phyloP scores from a whole-genome alignment of 2,329 filamentous ascomycete genomes.

The Colletotrichum chrysophilum region DNA sequence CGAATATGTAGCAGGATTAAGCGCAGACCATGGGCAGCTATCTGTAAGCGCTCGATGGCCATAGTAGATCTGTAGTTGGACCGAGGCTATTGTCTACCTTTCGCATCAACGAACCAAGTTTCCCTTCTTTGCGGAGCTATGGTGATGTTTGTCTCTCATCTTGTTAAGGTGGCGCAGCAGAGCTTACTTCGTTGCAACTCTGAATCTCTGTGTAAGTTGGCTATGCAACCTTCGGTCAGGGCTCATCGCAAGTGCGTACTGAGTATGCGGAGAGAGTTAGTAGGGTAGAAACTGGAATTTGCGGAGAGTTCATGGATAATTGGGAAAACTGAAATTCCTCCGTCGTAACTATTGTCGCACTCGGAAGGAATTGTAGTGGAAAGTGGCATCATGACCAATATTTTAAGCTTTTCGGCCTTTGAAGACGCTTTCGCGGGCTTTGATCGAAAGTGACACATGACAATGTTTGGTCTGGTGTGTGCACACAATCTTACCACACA shows the following conservation, averaged over 20 bases:
- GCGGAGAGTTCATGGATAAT: not conserved
- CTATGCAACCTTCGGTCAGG: not conserved
- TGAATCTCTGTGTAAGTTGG: not conserved
- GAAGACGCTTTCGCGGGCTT: constrained; percentile 18
- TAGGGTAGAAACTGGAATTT: not conserved
- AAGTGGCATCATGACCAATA: not conserved
- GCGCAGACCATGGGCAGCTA: not conserved
- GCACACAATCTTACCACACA: not conserved
- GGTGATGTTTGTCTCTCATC: not conserved
- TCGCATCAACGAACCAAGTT: not conserved
- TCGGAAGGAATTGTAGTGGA: not conserved
- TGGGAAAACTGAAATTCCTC: not conserved
- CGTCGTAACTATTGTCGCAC: not conserved
- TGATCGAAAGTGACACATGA: constrained; percentile 20
- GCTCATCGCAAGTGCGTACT: not conserved
- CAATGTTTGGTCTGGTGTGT: constrained; percentile 7
- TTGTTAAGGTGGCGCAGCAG: constrained; percentile 2
- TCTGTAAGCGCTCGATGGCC: not conserved
- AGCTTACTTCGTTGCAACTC: not conserved
- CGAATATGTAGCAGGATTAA: not conserved
- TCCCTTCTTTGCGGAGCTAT: not conserved
- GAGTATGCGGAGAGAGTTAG: not conserved
- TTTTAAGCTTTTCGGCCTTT: constrained; percentile 20
- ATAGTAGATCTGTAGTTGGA: not conserved
- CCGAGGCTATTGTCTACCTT: not conserved